These are phyloP conservation scores for Cladosporium halotolerans DNA, from an alignment of 2,329 filamentous ascomycete genomes.

Conservation along the genomic window DNA sequence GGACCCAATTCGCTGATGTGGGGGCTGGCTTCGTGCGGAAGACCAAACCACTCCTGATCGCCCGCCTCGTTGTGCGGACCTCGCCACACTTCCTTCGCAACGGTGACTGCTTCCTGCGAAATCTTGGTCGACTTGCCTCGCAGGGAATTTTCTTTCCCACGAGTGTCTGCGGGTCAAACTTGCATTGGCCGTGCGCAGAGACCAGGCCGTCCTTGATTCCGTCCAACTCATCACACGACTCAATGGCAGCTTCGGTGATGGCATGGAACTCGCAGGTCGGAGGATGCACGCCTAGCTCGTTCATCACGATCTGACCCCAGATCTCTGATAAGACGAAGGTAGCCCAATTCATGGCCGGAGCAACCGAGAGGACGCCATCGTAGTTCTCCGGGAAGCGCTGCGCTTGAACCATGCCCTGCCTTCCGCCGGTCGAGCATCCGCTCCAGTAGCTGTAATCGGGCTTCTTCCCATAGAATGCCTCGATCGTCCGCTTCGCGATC, in stretches of 20 bases:
- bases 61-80: slow-evolving; percentile 38
- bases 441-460: slow-evolving; percentile 41
- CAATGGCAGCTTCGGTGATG: slow-evolving; percentile 36
- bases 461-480: slow-evolving; percentile 33
- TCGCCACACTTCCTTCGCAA: slow-evolving; percentile 33
- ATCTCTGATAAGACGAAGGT: slow-evolving; percentile 36
- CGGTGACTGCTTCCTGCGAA: slow-evolving; percentile 34
- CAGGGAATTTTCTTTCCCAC: slow-evolving; percentile 29
- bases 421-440: slow-evolving; percentile 44
- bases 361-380: slow-evolving; percentile 42
- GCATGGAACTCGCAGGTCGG: slow-evolving; percentile 38
- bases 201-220: slow-evolving; percentile 44
- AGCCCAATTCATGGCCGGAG: slow-evolving; percentile 36
- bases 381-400: slow-evolving; percentile 44
- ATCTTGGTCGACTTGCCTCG: slow-evolving; percentile 36
- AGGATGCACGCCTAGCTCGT: slow-evolving; percentile 38
- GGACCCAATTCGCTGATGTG: slow-evolving; percentile 31
- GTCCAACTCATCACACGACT: slow-evolving; percentile 48
- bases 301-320: slow-evolving; percentile 37
- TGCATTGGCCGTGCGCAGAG: slow-evolving; percentile 41
- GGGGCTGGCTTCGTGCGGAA: slow-evolving; percentile 39
- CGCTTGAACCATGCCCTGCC: slow-evolving; percentile 41
- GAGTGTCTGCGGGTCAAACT: slow-evolving; percentile 34
- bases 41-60: slow-evolving; percentile 41
- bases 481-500: slow-evolving; percentile 28